A percentile compares a stretch with the other conserved stretches of the same genome.
These are phyloP conservation scores for Aspergillus proliferans DNA, from an alignment of 2,329 filamentous ascomycete species.

Conservation along the genomic window DNA sequence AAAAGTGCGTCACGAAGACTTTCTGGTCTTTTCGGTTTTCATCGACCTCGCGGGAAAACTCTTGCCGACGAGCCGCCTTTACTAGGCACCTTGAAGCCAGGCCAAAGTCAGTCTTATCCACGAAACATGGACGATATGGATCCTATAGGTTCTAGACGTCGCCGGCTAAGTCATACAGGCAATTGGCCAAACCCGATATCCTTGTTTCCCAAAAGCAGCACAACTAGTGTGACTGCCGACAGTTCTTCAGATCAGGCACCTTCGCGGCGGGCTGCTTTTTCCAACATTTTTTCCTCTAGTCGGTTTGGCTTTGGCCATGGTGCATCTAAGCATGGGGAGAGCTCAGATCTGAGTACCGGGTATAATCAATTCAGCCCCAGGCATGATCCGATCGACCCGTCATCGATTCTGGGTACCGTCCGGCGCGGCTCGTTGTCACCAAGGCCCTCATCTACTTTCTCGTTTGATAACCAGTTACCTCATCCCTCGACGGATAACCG, in stretches of 20 bases:
- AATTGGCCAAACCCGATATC: slow-evolving; percentile 49
- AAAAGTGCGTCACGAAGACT: slow-evolving; percentile 49
- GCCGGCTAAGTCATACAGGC: slow-evolving; percentile 53
- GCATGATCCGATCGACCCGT: slow-evolving; percentile 43
- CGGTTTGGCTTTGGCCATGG: slow-evolving; percentile 32
- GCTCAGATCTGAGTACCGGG: slow-evolving; percentile 29
- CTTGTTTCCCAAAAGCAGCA: slow-evolving; percentile 41
- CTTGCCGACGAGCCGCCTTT: slow-evolving; percentile 52
- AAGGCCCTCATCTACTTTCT: slow-evolving; percentile 49
- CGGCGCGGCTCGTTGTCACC: slow-evolving; percentile 41
- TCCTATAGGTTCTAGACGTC: slow-evolving; percentile 43
- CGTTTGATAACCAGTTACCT: slow-evolving; percentile 54
- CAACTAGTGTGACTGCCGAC: slow-evolving; percentile 35
- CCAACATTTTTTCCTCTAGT: slow-evolving; percentile 39
- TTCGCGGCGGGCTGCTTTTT: slow-evolving; percentile 35
- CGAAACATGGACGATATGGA: slow-evolving; percentile 49
- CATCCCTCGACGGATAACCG: slow-evolving; percentile 73
- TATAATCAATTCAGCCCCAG: slow-evolving; percentile 45
- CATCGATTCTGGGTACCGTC: slow-evolving; percentile 37
- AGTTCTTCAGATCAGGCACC: slow-evolving; percentile 36
- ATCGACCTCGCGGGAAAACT: slow-evolving; percentile 57
- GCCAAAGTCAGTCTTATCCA: slow-evolving; percentile 60
- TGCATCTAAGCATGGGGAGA: slow-evolving; percentile 26
- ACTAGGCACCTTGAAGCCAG: slow-evolving; percentile 52
- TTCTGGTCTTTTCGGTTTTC: slow-evolving; percentile 52